Evolutionary conservation across 139 green algal species (phyloP).

Genomic region (Dunaliella sp.): DNA sequence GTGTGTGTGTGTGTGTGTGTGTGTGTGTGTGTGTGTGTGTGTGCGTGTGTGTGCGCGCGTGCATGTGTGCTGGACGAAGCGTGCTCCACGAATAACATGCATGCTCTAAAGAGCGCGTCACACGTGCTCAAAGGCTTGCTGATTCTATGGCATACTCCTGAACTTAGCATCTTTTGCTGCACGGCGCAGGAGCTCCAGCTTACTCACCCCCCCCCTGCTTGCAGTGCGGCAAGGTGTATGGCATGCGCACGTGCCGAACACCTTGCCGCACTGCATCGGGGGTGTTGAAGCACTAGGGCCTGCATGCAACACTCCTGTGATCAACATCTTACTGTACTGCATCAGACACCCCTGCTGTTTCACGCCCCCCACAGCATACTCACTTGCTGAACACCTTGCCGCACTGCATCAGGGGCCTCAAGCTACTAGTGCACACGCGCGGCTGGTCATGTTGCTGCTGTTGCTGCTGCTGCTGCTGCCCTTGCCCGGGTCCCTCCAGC

Average conservation of each 20-base stretch:
- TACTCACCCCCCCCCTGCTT: too few species aligned
- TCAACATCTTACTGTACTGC: too few species aligned
- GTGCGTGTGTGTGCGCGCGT: background rate
- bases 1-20: too few species aligned
- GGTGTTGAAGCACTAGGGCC: background rate
- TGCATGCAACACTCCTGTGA: too few species aligned
- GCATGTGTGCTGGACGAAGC: background rate
- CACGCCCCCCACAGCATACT: background rate
- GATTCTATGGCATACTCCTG: too few species aligned
- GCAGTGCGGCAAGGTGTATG: background rate
- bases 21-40: background rate
- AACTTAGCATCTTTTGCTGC: too few species aligned
- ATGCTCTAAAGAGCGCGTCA: too few species aligned
- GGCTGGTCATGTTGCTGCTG: constrained; percentile 5
- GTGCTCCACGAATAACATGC: background rate
- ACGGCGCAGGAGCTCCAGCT: too few species aligned
- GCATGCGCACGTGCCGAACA: background rate
- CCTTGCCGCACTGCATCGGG: background rate
- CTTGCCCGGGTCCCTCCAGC: too few species aligned
- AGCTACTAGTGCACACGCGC: background rate
- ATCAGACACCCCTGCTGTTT: too few species aligned
- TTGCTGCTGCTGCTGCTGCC: background rate
- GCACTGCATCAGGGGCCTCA: background rate
- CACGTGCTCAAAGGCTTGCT: too few species aligned
- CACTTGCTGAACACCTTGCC: background rate